These are phyloP conservation scores for Pontederia crassipes DNA, from an alignment of 176 grass and related monocot genomes.

Conservation along the genomic window DNA sequence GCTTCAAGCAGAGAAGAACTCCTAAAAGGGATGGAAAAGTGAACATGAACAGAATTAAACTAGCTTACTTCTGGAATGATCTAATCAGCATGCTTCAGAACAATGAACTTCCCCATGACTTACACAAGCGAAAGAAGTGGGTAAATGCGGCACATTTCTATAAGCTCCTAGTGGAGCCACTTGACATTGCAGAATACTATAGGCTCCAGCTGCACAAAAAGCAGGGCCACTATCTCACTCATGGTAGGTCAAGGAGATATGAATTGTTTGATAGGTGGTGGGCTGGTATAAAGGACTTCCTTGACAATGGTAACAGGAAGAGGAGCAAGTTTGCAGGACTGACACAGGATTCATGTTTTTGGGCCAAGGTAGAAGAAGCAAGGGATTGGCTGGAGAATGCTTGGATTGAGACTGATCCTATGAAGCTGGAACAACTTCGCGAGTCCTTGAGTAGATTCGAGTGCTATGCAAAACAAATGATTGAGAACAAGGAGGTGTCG, in stretches of 20 bases:
- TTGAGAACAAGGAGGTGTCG: slow-evolving; percentile 72
- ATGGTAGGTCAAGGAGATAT: slow-evolving; percentile 69
- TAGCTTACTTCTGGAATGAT: slow-evolving; percentile 72
- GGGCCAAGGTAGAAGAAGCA: slow-evolving; percentile 80
- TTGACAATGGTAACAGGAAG: background rate
- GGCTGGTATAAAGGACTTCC: slow-evolving; percentile 21
- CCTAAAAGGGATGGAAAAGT: slow-evolving; percentile 36
- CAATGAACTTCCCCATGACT: slow-evolving; percentile 67
- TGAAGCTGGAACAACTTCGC: slow-evolving; percentile 16
- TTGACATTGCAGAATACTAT: slow-evolving; percentile 87
- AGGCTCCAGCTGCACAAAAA: slow-evolving; percentile 40
- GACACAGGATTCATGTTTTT: slow-evolving; percentile 94
- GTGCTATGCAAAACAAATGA: slow-evolving; percentile 42
- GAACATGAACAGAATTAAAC: slow-evolving; percentile 56
- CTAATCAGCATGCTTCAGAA: slow-evolving; percentile 75
- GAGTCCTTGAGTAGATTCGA: slow-evolving; percentile 50
- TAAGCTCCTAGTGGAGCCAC: slow-evolving; percentile 81
- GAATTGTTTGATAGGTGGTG: slow-evolving; percentile 94
- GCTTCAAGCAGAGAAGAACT: slow-evolving; percentile 58
- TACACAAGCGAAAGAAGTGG: slow-evolving; percentile 83
- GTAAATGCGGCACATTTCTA: slow-evolving; percentile 87
- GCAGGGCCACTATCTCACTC: slow-evolving; percentile 50
- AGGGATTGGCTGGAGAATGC: slow-evolving; percentile 35
- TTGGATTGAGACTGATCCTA: slow-evolving; percentile 18
- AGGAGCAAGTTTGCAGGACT: slow-evolving; percentile 86